A percentile compares a stretch with the other conserved stretches of the same genome.
Conservation (phyloP, 2,329 filamentous ascomycete species). For the Apiospora saccharicola region DNA sequence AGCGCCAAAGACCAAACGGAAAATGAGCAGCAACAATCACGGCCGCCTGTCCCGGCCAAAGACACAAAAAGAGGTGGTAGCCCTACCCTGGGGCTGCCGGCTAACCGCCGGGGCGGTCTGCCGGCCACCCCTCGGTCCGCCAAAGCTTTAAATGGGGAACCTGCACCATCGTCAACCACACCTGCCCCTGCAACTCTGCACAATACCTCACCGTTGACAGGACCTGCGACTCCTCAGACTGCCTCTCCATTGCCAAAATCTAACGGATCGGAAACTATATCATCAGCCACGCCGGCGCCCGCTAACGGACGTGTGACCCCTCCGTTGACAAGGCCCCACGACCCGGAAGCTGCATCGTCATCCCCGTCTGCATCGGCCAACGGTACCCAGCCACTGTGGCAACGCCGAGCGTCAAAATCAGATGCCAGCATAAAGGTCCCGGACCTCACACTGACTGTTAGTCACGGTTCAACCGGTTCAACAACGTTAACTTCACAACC, state of each 20-base stretch:
- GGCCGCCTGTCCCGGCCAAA: constrained; percentile 43
- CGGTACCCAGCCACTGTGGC: constrained; percentile 47
- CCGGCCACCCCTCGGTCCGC: constrained; percentile 26
- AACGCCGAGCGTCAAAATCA: constrained; percentile 54
- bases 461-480: constrained; percentile 58
- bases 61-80: constrained; percentile 31
- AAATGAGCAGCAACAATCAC: constrained; percentile 34
- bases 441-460: constrained; percentile 56
- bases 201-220: constrained; percentile 21
- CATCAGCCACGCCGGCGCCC: constrained; percentile 33
- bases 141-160: constrained; percentile 21
- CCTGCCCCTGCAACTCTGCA: constrained; percentile 35
- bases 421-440: constrained; percentile 56
- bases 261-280: constrained; percentile 26
- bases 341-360: not conserved
- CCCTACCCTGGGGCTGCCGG: constrained; percentile 30
- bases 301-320: constrained; percentile 31
- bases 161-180: constrained; percentile 32
- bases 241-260: not conserved
- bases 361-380: not conserved
- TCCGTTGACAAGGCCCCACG: not conserved
- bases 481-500: constrained; percentile 34
- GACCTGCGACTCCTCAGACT: constrained; percentile 33
- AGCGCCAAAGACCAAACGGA: constrained; percentile 29
- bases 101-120: constrained; percentile 35